Evolutionary conservation across 176 grass and related monocot species (phyloP).

Genomic region (Oryza rufipogon): DNA sequence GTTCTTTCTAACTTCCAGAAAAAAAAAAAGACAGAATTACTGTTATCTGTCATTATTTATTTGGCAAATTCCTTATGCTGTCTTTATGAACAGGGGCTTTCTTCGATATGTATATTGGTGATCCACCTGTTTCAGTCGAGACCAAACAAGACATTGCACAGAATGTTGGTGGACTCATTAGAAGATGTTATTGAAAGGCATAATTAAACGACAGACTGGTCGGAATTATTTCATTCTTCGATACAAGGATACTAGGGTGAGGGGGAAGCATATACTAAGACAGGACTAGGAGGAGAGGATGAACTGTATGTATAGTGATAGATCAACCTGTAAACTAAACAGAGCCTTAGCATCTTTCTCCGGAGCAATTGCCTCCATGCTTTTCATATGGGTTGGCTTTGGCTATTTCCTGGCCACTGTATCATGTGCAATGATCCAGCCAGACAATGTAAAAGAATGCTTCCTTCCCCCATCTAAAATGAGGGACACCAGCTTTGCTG

Average conservation of each 20-base stretch:
- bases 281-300: conserved; percentile 41
- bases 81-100: conserved; percentile 68
- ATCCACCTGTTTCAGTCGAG: conserved; percentile 69
- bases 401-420: conserved; percentile 34
- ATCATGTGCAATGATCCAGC: conserved; percentile 27
- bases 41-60: background rate
- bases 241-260: background rate
- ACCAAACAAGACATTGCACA: conserved; percentile 82
- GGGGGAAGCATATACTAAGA: conserved; percentile 2
- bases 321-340: conserved; percentile 34
- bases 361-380: conserved; percentile 44
- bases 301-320: conserved; percentile 43
- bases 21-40: background rate
- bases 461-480: background rate
- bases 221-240: conserved; percentile 55
- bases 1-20: background rate
- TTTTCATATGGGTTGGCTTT: conserved; percentile 61
- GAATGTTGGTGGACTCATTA: conserved; percentile 84
- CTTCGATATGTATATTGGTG: conserved; percentile 98
- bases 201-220: background rate
- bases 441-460: conserved; percentile 9
- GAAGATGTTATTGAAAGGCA: conserved; percentile 57
- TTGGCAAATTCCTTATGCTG: background rate
- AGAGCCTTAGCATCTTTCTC: conserved; percentile 30
- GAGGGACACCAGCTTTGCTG: background rate